These are phyloP conservation scores for Tolypocladium tropicale DNA, from an alignment of 2,329 filamentous ascomycete species.

Conservation along the genomic window DNA sequence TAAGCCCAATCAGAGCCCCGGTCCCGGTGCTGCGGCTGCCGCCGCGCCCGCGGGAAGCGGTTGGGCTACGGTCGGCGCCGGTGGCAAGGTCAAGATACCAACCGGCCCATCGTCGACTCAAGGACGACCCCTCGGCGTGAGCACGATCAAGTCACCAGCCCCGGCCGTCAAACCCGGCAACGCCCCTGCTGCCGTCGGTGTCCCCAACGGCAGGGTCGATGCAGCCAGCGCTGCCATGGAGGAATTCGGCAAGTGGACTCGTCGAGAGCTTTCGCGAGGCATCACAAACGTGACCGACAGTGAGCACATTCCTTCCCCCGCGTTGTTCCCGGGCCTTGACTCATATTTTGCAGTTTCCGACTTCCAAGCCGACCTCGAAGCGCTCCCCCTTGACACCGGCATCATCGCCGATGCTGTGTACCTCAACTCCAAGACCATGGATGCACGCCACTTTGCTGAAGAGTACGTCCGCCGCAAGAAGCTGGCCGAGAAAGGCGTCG, in stretches of 20 bases:
- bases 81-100: slow-evolving; percentile 80
- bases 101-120: slow-evolving; percentile 44
- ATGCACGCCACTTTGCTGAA: slow-evolving; percentile 85
- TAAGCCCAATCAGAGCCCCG: slow-evolving; percentile 44
- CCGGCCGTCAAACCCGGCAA: slow-evolving; percentile 40
- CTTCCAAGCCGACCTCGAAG: slow-evolving; percentile 67
- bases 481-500: slow-evolving; percentile 82
- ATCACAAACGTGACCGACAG: slow-evolving; percentile 43
- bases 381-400: slow-evolving; percentile 65
- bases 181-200: slow-evolving; percentile 30
- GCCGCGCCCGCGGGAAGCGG: slow-evolving; percentile 38
- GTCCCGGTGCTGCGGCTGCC: slow-evolving; percentile 17
- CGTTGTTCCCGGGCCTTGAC: slow-evolving; percentile 18
- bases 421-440: slow-evolving; percentile 75
- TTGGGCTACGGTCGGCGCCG: slow-evolving; percentile 92
- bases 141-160: slow-evolving; percentile 28
- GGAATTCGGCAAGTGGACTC: slow-evolving; percentile 91
- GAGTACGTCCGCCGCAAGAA: slow-evolving; percentile 91
- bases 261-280: slow-evolving; percentile 67
- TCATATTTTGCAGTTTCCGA: slow-evolving; percentile 50
- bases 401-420: slow-evolving; percentile 90
- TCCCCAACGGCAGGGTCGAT: slow-evolving; percentile 27
- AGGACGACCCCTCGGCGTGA: slow-evolving; percentile 32
- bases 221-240: slow-evolving; percentile 53
- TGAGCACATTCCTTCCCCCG: slow-evolving; percentile 27